Conservation (phyloP, 352 stramenopile genomes). For the Pythium dissimile region DNA sequence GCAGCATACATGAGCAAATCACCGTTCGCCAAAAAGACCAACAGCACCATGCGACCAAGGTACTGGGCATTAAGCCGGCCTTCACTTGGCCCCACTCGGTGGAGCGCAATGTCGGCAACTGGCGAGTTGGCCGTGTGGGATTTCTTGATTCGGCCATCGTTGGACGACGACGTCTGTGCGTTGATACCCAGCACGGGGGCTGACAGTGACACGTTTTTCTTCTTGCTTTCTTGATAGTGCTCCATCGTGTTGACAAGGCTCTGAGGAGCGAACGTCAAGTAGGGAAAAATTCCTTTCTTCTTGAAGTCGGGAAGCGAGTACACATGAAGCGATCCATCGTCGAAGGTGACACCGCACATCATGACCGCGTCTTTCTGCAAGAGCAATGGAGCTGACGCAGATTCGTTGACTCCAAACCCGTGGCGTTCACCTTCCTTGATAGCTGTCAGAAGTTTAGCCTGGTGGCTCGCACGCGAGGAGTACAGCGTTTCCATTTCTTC, state of each 20-base stretch:
- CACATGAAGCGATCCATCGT: constrained; percentile 76
- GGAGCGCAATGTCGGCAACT: constrained; percentile 79
- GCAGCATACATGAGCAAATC: constrained; percentile 80
- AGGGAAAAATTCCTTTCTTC: constrained; percentile 76
- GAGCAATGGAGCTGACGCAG: constrained; percentile 51
- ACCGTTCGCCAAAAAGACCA: constrained; percentile 83
- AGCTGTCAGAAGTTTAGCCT: constrained; percentile 23
- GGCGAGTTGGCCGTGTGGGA: constrained; percentile 79
- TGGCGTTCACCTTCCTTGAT: constrained; percentile 21
- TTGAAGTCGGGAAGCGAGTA: constrained; percentile 83
- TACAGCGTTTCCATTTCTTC: constrained; percentile 78
- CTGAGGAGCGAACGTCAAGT: constrained; percentile 78
- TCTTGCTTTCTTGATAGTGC: constrained; percentile 50
- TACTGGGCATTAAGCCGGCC: constrained; percentile 67
- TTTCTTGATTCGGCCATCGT: constrained; percentile 79
- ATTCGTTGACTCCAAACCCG: constrained; percentile 26
- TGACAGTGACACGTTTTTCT: constrained; percentile 50
- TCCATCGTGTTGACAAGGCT: constrained; percentile 75
- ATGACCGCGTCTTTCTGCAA: constrained; percentile 51
- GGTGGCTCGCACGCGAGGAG: constrained; percentile 39
- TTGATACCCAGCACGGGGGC: constrained; percentile 70
- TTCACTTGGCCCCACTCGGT: constrained; percentile 75
- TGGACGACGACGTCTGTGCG: constrained; percentile 57
- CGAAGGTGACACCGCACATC: constrained; percentile 84
- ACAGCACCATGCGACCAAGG: constrained; percentile 73